Evolutionary conservation across 768 basidiomycete species (phyloP), one percentile per base, ranked within the genome.

Genomic region (Podaxis mareebaensis): DNA sequence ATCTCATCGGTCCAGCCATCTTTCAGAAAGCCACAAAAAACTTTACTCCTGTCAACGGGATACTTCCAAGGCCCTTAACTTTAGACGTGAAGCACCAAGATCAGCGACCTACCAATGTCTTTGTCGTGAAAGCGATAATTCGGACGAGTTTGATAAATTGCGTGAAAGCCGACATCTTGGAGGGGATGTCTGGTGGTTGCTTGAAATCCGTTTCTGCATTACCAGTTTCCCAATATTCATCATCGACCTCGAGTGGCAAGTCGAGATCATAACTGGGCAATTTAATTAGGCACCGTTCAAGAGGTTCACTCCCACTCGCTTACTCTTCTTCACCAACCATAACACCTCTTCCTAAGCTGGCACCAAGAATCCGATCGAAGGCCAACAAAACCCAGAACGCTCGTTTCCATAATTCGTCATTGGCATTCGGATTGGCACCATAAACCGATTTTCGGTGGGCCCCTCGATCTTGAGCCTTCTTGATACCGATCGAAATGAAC

Each of bases 171-270:
- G 87, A 71, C 39, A 91, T 74, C 53, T 74, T 75, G 26, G 86
- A 83, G 17, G 89, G 86, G 63, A 84, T 79, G 11, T 77, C 83
- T 12, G 75, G 70, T 10, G 92, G 93, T 67, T 94, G 93, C 64
- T 82, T 81, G 74, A 92, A 93, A 30, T 82, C 80, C 28, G 73
- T 70, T 10, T 76, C 72, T 12, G 83, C 78, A 60, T 81, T 81
- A 58, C 74, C 77, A 17, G 74, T 75, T 65, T 86, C 83, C 92
- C 92, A 95, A 70, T 86, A 93, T 65, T 88, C 85, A 67, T 90
- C 89, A 66, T 96, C 92, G 13, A 94, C 88, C 72, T 93, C 92
- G 12, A 91, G 80, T 44, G 92, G 92, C 38, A 91, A 76, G 52
- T 93, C 93, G 28, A 90, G 77, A 71, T 96, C 94, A 70, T 92